Evolutionary conservation across 768 basidiomycete genomes (phyloP).

Genomic region (Mrakia frigida): DNA sequence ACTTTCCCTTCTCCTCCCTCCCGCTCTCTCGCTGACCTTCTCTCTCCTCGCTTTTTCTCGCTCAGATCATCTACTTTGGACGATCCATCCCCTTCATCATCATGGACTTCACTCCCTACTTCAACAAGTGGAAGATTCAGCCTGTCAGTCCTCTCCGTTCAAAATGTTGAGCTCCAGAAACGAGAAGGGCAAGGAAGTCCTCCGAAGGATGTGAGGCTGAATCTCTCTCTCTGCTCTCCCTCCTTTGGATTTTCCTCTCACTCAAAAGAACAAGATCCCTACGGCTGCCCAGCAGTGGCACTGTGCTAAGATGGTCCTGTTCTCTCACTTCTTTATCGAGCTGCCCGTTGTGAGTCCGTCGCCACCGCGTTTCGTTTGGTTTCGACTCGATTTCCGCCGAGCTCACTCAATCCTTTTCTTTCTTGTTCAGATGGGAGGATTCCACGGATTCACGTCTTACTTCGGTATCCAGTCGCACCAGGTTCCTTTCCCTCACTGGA

Average conservation of each 20-base stretch:
- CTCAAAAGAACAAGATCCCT: constrained; percentile 6
- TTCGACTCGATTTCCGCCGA: background rate
- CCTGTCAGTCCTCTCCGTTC: background rate
- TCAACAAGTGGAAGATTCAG: constrained; percentile 24
- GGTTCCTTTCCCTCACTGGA: constrained; percentile 25
- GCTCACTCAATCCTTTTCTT: background rate
- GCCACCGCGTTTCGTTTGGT: too few relatives aligned
- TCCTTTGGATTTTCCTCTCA: background rate
- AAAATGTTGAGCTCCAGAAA: too few relatives aligned
- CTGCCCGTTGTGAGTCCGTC: constrained; percentile 17
- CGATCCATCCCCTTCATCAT: constrained; percentile 21
- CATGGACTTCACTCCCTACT: constrained; percentile 9
- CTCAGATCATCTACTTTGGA: constrained; percentile 28
- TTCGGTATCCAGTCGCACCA: constrained; percentile 24
- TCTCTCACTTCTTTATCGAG: constrained; percentile 27
- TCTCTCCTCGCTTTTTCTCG: too few relatives aligned
- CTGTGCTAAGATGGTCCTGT: constrained; percentile 21
- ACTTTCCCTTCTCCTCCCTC: too few relatives aligned
- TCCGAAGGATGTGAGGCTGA: background rate
- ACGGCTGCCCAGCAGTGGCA: constrained; percentile 24
- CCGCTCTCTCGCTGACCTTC: background rate
- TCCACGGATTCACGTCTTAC: constrained; percentile 17
- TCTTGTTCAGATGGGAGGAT: constrained; percentile 16
- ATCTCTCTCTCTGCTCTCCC: background rate
- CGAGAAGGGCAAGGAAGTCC: background rate